A percentile compares a stretch with the other conserved stretches of the same genome.
Evolutionary conservation across 1,284 basidiomycete species (phyloP).

Genomic region (Cryptococcus sp.): DNA sequence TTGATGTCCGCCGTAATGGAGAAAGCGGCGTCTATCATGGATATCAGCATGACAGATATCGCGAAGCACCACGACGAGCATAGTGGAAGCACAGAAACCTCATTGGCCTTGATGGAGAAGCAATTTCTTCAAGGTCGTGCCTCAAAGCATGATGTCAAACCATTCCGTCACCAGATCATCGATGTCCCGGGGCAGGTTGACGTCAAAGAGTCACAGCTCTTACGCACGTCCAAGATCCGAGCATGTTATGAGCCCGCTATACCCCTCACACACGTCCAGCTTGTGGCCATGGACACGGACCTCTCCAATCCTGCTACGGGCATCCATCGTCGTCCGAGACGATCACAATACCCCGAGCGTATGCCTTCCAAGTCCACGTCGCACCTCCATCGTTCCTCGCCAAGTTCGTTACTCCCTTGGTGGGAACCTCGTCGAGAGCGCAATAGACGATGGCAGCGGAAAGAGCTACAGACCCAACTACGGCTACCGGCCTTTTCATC

Average conservation of each 20-base stretch:
- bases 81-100: no score
- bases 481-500: background rate
- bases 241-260: slow-evolving; percentile 7
- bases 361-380: slow-evolving; percentile 13
- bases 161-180: no score
- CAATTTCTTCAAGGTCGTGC: no score
- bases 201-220: background rate
- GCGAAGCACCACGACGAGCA: no score
- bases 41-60: background rate
- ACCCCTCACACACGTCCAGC: slow-evolving; percentile 10
- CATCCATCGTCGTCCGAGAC: slow-evolving; percentile 5
- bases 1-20: background rate
- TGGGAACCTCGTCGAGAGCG: no score
- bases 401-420: slow-evolving; percentile 14
- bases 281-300: slow-evolving; percentile 1
- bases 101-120: no score
- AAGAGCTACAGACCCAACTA: background rate
- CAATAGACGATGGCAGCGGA: background rate
- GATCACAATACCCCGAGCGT: slow-evolving; percentile 7
- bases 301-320: background rate
- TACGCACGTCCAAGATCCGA: slow-evolving; percentile 1
- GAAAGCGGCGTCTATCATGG: background rate
- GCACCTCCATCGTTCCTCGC: slow-evolving; percentile 15
- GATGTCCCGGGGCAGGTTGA: background rate
- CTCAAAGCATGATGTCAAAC: no score